phyloP scores from a whole-genome alignment of 345 rosid species.

The Aethionema arabicum region DNA sequence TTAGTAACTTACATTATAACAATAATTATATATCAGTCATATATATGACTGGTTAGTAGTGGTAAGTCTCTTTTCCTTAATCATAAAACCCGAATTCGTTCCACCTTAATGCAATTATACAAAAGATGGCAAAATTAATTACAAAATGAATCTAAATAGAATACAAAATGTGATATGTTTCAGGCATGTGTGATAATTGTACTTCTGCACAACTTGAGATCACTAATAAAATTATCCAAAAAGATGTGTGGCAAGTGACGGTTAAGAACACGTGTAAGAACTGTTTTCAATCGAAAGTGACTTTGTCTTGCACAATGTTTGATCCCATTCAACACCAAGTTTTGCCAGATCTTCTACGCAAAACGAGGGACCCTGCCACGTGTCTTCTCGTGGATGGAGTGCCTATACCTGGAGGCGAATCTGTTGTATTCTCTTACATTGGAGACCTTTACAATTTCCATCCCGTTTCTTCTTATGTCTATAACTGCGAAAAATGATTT shows the following conservation, averaged over 20 bases:
- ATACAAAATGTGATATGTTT: background rate
- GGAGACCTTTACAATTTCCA: conserved; percentile 33
- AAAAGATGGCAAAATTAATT: background rate
- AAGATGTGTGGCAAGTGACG: conserved; percentile 36
- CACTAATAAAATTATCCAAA: no score
- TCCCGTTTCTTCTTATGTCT: conserved; percentile 28
- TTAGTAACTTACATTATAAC: no score
- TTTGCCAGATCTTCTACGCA: conserved; percentile 11
- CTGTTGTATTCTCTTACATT: conserved; percentile 18
- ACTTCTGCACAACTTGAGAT: conserved; percentile 5
- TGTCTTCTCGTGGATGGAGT: conserved; percentile 29
- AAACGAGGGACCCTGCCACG: conserved; percentile 17
- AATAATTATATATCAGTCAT: no score
- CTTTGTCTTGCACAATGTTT: conserved; percentile 31
- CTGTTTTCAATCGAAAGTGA: conserved; percentile 26
- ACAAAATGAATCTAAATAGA: conserved; percentile 4
- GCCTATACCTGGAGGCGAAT: conserved; percentile 12
- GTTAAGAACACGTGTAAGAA: conserved; percentile 30
- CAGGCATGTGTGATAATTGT: conserved; percentile 25
- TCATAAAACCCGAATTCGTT: no score
- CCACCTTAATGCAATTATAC: no score
- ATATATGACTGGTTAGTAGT: no score
- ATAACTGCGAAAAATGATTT: no score
- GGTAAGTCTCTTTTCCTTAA: no score
- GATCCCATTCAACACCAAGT: conserved; percentile 27